Percentiles rank a stretch among this genome's conserved stretches.
Conservation (phyloP, 805 yeast genomes). For the Brettanomyces custersianus region DNA sequence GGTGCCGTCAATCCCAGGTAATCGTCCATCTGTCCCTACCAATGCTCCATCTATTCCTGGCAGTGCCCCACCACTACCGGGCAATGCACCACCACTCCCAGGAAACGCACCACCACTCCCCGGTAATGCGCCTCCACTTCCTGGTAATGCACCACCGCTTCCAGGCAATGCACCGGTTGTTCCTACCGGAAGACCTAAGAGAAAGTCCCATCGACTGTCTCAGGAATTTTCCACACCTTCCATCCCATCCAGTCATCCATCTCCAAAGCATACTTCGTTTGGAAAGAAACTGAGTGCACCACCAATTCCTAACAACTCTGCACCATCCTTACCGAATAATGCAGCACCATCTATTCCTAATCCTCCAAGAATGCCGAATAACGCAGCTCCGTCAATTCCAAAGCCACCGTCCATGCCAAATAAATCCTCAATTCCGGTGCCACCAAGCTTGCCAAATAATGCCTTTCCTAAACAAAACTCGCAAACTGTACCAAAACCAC, state of each 20-base stretch:
- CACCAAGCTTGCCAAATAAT: too few species aligned
- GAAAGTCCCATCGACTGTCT: too few species aligned
- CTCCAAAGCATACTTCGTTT: too few species aligned
- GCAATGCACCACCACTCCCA: conserved; percentile 1
- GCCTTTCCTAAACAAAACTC: too few species aligned
- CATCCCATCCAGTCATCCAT: neutral
- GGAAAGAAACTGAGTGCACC: too few species aligned
- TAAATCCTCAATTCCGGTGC: too few species aligned
- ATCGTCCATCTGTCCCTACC: neutral
- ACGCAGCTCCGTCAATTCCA: conserved; percentile 13
- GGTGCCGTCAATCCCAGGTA: neutral
- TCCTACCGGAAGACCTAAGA: neutral
- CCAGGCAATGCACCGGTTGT: conserved; percentile 5
- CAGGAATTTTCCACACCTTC: neutral
- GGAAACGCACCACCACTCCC: neutral
- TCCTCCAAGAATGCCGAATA: conserved; percentile 3
- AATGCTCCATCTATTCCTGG: neutral
- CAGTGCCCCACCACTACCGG: neutral
- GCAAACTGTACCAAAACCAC: conserved; percentile 7
- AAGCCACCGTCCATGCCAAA: too few species aligned
- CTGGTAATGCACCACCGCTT: conserved; percentile 9
- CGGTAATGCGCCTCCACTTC: neutral
- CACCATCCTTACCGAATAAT: conserved; percentile 14
- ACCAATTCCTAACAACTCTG: conserved; percentile 3
- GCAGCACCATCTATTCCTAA: conserved; percentile 12